Conservation (phyloP, 2,329 filamentous ascomycete genomes). For the Dactylonectria macrodidyma region DNA sequence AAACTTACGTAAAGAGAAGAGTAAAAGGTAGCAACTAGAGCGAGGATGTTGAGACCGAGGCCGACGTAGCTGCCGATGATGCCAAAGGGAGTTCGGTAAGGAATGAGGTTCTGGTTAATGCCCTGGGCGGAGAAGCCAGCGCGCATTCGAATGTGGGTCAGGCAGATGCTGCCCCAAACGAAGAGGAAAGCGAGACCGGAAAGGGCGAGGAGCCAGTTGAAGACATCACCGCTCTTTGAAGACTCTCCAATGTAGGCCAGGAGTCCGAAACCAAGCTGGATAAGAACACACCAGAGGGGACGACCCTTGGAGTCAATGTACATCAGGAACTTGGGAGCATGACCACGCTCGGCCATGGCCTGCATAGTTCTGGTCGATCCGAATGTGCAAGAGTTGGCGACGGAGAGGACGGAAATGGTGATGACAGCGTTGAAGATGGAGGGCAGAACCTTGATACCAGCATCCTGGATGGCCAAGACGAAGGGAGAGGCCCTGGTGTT, state of each 20-base stretch:
- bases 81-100: conserved; percentile 86
- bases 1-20: conserved; percentile 56
- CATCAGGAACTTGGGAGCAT: conserved; percentile 82
- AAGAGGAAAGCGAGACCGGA: conserved; percentile 84
- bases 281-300: conserved; percentile 79
- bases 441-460: conserved; percentile 84
- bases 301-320: conserved; percentile 89
- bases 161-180: conserved; percentile 88
- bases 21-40: conserved; percentile 92
- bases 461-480: conserved; percentile 90
- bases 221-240: conserved; percentile 71
- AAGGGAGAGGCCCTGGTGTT: conserved; percentile 88
- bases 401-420: conserved; percentile 89
- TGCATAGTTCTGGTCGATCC: conserved; percentile 92
- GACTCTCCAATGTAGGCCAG: conserved; percentile 84
- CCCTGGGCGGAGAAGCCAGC: conserved; percentile 79
- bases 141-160: conserved; percentile 93
- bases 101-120: conserved; percentile 79
- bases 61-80: conserved; percentile 87
- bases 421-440: conserved; percentile 96
- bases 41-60: conserved; percentile 79
- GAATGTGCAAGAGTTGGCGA: conserved; percentile 93
- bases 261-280: conserved; percentile 79
- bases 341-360: conserved; percentile 88
- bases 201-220: conserved; percentile 85